Evolutionary conservation across 495 filamentous ascomycete species (phyloP), one percentile per base, ranked within the genome.

Genomic region (Astrothelium macrocarpum): DNA sequence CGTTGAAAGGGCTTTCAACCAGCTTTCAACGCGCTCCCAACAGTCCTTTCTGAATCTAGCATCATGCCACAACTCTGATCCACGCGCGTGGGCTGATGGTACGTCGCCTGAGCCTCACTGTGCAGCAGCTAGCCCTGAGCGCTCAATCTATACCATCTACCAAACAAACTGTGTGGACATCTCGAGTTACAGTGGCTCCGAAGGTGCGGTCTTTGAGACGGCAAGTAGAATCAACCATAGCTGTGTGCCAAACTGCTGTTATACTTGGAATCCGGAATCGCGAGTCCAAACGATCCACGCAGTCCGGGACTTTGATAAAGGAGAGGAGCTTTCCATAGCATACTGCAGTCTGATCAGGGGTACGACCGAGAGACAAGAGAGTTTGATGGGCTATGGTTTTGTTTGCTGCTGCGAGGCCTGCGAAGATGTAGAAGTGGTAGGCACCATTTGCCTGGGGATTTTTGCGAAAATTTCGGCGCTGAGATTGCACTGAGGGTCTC

Each of bases 201-300:
- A 20, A 3, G 29, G 49, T 20, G 49, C 49, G 9, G 25, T 56
- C 7, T 56, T 56, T 29, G 49, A 56, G 25, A 29, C n/a, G 20
- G 16, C 29, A 36, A 67, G 65, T 12, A 69, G 72, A 45, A 61
- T 71, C 66, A 75, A 75, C 56, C 73, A 75, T 60, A 67, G 66
- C 34, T 75, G 73, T 65, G 68, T 66, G 29, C 66, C 73, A 4
- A 75, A 74, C 63, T 69, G 68, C n/a, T 60, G 32, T 34, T 70
- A 72, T 46, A 28, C 65, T 3, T 74, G 71, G 72, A 75, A 75
- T 46, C 14, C 32, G 1, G 53, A 31, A 26, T 59, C 71, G 29
- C 62, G 43, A 12, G 23, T 1, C 59, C 63, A 70, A 26, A 71
- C 67, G 12, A 61, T 75, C 7, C 64, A 73, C 53, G 65, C 69